These are phyloP conservation scores for Suillus occidentalis DNA, from an alignment of 768 basidiomycete species.

Conservation along the genomic window DNA sequence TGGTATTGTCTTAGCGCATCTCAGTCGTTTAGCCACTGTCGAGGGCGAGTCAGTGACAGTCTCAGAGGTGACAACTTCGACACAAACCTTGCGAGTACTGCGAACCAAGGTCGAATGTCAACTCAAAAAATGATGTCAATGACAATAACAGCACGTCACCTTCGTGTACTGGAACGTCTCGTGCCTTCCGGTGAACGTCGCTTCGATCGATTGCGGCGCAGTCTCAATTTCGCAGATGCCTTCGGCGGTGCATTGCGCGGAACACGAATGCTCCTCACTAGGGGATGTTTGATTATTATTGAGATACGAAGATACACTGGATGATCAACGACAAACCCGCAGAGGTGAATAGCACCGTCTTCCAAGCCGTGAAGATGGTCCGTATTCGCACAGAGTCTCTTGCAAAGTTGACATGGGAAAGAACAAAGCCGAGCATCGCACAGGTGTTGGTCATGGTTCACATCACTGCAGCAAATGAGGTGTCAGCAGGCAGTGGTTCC, in stretches of 20 bases:
- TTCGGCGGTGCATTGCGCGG: slow-evolving; percentile 37
- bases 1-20: slow-evolving; percentile 48
- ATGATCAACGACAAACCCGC: slow-evolving; percentile 42
- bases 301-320: slow-evolving; percentile 15
- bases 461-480: slow-evolving; percentile 36
- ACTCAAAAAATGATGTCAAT: neutral
- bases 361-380: slow-evolving; percentile 56
- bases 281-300: neutral
- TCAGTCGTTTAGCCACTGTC: slow-evolving; percentile 49
- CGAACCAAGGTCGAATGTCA: neutral
- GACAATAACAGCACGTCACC: slow-evolving; percentile 30
- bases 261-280: slow-evolving; percentile 55
- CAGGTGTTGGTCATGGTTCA: slow-evolving; percentile 41
- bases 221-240: slow-evolving; percentile 64
- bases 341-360: slow-evolving; percentile 45
- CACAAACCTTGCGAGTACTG: slow-evolving; percentile 56
- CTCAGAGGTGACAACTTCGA: neutral
- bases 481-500: neutral
- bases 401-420: slow-evolving; percentile 53
- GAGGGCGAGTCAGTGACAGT: neutral
- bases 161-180: slow-evolving; percentile 68
- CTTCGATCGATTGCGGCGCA: slow-evolving; percentile 57
- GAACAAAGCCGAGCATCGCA: slow-evolving; percentile 58
- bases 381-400: slow-evolving; percentile 45
- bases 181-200: slow-evolving; percentile 58